Conservation (phyloP, 1,284 basidiomycete species). For the Cutaneotrichosporon dermatis region DNA sequence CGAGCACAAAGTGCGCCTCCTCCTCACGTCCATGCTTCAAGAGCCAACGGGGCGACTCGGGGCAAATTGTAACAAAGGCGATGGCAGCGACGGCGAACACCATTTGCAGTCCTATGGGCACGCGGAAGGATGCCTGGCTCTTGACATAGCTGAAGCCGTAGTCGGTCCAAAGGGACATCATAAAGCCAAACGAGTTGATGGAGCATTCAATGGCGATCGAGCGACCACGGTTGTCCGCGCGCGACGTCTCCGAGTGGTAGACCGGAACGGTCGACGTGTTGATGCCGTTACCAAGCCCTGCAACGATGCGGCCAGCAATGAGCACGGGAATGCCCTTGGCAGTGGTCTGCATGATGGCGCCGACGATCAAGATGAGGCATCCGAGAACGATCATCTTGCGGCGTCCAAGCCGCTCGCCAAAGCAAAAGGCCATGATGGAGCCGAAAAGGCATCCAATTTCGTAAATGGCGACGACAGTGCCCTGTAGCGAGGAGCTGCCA, state of each 20-base stretch:
- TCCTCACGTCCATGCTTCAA: constrained; percentile 50
- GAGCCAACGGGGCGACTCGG: constrained; percentile 55
- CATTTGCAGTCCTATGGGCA: constrained; percentile 45
- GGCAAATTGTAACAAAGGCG: constrained; percentile 29
- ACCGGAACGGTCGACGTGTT: constrained; percentile 49
- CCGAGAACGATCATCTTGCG: constrained; percentile 21
- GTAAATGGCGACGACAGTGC: constrained; percentile 27
- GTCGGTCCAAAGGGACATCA: constrained; percentile 43
- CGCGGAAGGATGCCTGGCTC: not conserved
- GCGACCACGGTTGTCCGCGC: constrained; percentile 45
- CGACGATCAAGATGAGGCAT: constrained; percentile 40
- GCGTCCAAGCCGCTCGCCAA: constrained; percentile 5
- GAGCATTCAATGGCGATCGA: constrained; percentile 44
- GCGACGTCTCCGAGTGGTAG: constrained; percentile 44
- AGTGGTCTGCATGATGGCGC: constrained; percentile 44
- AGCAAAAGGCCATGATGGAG: constrained; percentile 1
- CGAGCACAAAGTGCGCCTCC: constrained; percentile 47
- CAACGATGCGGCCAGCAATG: constrained; percentile 49
- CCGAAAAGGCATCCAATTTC: constrained; percentile 7
- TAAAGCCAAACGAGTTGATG: constrained; percentile 32
- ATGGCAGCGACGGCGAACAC: constrained; percentile 52
- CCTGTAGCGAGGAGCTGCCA: constrained; percentile 30
- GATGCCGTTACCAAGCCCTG: constrained; percentile 48
- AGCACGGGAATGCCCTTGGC: constrained; percentile 42
- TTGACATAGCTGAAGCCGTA: constrained; percentile 45